A percentile compares a stretch with the other conserved stretches of the same genome.
Evolutionary conservation across 2,329 filamentous ascomycete genomes (phyloP).

Genomic region (Sclerotinia minor): DNA sequence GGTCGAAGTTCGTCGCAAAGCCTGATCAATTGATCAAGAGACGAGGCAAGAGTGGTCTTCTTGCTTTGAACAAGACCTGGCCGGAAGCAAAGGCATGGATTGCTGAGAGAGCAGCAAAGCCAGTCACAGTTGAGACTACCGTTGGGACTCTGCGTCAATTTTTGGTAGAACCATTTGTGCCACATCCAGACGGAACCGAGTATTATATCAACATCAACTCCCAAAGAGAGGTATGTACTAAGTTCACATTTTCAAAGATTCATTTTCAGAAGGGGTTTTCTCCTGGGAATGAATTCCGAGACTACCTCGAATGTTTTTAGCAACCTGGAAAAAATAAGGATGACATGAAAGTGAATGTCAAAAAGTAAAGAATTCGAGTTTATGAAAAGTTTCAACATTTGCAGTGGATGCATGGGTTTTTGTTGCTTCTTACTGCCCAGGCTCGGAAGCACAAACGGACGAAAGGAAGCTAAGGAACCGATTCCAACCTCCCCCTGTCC

Average conservation of each 20-base stretch:
- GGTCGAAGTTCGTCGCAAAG: slow-evolving; percentile 95
- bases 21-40: slow-evolving; percentile 99
- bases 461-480: slow-evolving; percentile 39
- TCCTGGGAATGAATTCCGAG: neutral
- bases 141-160: slow-evolving; percentile 89
- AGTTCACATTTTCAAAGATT: slow-evolving; percentile 22
- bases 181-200: slow-evolving; percentile 91
- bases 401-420: slow-evolving; percentile 34
- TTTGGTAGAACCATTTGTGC: slow-evolving; percentile 97
- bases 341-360: slow-evolving; percentile 42
- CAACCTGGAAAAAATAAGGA: neutral
- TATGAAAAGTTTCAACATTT: slow-evolving; percentile 19
- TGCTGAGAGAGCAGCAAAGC: slow-evolving; percentile 86
- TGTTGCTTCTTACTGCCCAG: slow-evolving; percentile 27
- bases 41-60: slow-evolving; percentile 95
- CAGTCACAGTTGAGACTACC: slow-evolving; percentile 88
- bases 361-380: slow-evolving; percentile 33
- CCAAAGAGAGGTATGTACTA: slow-evolving; percentile 86
- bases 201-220: slow-evolving; percentile 99
- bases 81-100: slow-evolving; percentile 92
- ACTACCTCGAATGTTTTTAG: neutral
- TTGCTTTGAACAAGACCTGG: slow-evolving; percentile 98
- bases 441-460: slow-evolving; percentile 32
- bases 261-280: neutral
- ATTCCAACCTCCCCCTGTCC: slow-evolving; percentile 32